Conservation (phyloP, 495 filamentous ascomycete species). For the Peziza echinospora region DNA sequence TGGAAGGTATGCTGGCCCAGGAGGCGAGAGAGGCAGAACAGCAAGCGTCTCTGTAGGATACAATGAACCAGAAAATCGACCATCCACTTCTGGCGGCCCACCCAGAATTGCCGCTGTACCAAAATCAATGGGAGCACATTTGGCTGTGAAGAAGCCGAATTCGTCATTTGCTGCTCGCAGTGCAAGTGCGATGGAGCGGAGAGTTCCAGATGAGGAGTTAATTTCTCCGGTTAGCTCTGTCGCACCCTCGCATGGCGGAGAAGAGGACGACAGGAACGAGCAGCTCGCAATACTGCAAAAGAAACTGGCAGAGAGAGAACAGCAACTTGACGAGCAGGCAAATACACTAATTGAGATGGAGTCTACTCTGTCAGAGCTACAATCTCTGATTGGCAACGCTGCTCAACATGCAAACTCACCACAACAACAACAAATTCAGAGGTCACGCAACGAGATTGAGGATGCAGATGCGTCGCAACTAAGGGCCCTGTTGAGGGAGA, state of each 20-base stretch:
- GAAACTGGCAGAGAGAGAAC: conserved; percentile 65
- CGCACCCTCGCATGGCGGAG: not conserved
- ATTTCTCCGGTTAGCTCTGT: not conserved
- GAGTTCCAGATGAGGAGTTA: conserved; percentile 1
- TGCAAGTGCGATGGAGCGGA: conserved; percentile 16
- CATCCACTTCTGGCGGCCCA: conserved; percentile 8
- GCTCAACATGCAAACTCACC: not conserved
- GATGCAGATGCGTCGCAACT: conserved; percentile 58
- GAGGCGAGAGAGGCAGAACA: conserved; percentile 28
- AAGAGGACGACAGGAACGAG: not conserved
- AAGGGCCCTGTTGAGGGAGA: conserved; percentile 65
- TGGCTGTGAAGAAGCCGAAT: conserved; percentile 18
- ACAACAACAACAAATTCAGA: conserved; percentile 15
- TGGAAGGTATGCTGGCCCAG: conserved; percentile 41
- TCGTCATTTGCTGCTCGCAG: conserved; percentile 1
- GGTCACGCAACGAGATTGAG: conserved; percentile 30
- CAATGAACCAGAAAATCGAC: conserved; percentile 7
- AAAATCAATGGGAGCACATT: conserved; percentile 9
- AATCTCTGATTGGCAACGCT: conserved; percentile 36
- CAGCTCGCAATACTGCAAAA: conserved; percentile 29
- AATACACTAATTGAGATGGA: conserved; percentile 69
- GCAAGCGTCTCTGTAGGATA: conserved; percentile 1
- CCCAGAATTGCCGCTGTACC: conserved; percentile 12
- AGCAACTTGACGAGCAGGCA: conserved; percentile 70
- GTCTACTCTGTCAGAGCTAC: conserved; percentile 49